Percentiles rank a stretch among this genome's conserved stretches.
phyloP scores from a whole-genome alignment of 345 rosid species.

The Clarkia xantiana region DNA sequence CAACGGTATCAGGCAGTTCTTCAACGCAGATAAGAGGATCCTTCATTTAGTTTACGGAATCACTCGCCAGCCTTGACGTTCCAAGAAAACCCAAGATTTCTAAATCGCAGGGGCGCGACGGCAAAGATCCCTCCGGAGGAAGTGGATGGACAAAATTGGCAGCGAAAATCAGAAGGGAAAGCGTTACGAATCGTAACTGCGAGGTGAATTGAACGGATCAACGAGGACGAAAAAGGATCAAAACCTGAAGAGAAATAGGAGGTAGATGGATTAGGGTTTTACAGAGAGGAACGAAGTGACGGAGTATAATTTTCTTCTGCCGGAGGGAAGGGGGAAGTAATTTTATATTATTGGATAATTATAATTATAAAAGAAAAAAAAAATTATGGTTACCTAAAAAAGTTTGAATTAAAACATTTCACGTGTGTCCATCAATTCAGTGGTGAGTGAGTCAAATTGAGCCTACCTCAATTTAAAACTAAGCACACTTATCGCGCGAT shows the following conservation, averaged over 20 bases:
- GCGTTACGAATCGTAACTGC: background rate
- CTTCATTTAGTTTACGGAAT: conserved; percentile 8
- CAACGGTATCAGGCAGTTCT: background rate
- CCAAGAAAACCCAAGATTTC: conserved; percentile 1
- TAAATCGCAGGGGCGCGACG: background rate
- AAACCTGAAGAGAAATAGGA: background rate
- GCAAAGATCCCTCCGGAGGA: background rate
- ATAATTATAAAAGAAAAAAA: too few relatives aligned
- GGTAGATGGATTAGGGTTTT: conserved; percentile 7
- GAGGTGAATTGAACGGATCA: background rate
- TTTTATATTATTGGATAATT: too few relatives aligned
- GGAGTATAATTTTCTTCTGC: too few relatives aligned
- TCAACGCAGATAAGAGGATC: conserved; percentile 6
- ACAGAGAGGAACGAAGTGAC: conserved; percentile 1
- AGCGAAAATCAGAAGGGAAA: background rate
- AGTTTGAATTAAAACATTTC: too few relatives aligned
- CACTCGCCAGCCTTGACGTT: conserved; percentile 7
- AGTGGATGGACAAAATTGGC: background rate
- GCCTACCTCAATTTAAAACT: too few relatives aligned
- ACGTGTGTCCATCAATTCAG: too few relatives aligned
- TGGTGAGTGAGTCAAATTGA: too few relatives aligned
- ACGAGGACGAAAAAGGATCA: background rate
- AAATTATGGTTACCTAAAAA: too few relatives aligned
- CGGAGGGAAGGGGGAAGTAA: too few relatives aligned
- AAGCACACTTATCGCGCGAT: too few relatives aligned